Conservation (phyloP, 495 filamentous ascomycete genomes). For the Penicillium longicatenatum region DNA sequence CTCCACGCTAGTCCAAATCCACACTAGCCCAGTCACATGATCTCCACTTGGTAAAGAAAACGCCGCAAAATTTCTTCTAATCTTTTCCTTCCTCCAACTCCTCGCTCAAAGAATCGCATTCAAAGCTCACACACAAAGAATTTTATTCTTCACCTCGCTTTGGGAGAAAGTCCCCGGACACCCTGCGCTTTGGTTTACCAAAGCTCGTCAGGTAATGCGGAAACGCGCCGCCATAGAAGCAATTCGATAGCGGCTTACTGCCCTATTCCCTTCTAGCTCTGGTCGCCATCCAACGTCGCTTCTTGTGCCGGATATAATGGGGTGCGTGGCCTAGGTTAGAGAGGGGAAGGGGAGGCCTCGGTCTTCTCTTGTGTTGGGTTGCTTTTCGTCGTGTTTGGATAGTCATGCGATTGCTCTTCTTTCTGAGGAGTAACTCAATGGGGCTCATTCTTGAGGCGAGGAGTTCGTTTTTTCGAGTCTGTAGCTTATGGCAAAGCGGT, state of each 20-base stretch:
- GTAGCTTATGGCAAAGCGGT: constrained; percentile 69
- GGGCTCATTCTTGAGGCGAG: constrained; percentile 99
- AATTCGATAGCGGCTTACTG: constrained; percentile 73
- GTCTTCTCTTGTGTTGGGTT: constrained; percentile 45
- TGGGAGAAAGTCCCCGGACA: constrained; percentile 99
- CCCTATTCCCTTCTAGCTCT: constrained; percentile 48
- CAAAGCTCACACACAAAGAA: constrained; percentile 96
- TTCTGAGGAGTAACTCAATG: constrained; percentile 88
- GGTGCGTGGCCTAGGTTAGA: constrained; percentile 38
- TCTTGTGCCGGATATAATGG: constrained; percentile 46
- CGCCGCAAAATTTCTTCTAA: constrained; percentile 16
- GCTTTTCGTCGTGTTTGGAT: constrained; percentile 87
- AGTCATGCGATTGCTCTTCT: constrained; percentile 96
- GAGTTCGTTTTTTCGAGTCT: constrained; percentile 64
- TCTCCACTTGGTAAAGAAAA: constrained; percentile 29
- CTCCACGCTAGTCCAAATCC: constrained; percentile 9
- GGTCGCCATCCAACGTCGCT: constrained; percentile 38
- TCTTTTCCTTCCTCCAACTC: constrained; percentile 57
- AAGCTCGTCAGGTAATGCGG: constrained; percentile 64
- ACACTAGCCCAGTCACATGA: constrained; percentile 30
- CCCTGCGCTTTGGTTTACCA: constrained; percentile 49
- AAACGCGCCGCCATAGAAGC: constrained; percentile 99
- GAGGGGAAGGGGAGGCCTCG: constrained; percentile 35
- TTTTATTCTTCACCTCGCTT: constrained; percentile 60
- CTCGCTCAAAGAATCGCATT: constrained; percentile 99